A percentile compares a stretch with the other conserved stretches of the same genome.
Conservation (phyloP, 2,329 filamentous ascomycete species). For the Akanthomyces muscarius region DNA sequence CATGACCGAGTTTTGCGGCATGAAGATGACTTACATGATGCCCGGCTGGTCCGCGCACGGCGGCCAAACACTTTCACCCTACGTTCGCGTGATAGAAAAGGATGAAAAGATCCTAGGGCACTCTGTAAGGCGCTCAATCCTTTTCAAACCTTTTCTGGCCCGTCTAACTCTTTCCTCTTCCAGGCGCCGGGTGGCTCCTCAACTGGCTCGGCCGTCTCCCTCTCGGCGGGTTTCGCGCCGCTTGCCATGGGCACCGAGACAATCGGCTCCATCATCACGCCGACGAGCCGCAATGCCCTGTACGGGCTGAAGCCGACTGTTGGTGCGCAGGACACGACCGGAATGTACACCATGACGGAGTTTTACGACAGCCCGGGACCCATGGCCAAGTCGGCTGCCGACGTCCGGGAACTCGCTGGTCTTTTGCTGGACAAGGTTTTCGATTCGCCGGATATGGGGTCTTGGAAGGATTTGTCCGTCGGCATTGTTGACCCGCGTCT, state of each 20-base stretch:
- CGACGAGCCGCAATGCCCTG: slow-evolving; percentile 22
- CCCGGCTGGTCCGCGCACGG: slow-evolving; percentile 25
- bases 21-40: slow-evolving; percentile 22
- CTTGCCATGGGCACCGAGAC: slow-evolving; percentile 33
- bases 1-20: slow-evolving; percentile 23
- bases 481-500: slow-evolving; percentile 17
- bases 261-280: slow-evolving; percentile 27
- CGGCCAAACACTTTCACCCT: slow-evolving; percentile 28
- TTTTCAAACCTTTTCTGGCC: not conserved
- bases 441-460: slow-evolving; percentile 5
- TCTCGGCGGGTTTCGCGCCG: slow-evolving; percentile 29
- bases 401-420: slow-evolving; percentile 17
- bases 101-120: slow-evolving; percentile 21
- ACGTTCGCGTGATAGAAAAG: slow-evolving; percentile 23
- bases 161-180: not conserved
- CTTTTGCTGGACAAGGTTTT: slow-evolving; percentile 11
- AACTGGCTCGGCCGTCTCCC: slow-evolving; percentile 31
- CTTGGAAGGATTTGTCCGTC: slow-evolving; percentile 16
- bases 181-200: slow-evolving; percentile 32
- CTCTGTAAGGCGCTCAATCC: slow-evolving; percentile 17
- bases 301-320: slow-evolving; percentile 28
- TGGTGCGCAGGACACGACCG: slow-evolving; percentile 19
- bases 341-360: slow-evolving; percentile 23
- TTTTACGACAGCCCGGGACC: slow-evolving; percentile 26
- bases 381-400: slow-evolving; percentile 25